Conservation (phyloP, 1,284 basidiomycete species). For the Mycena sp. region DNA sequence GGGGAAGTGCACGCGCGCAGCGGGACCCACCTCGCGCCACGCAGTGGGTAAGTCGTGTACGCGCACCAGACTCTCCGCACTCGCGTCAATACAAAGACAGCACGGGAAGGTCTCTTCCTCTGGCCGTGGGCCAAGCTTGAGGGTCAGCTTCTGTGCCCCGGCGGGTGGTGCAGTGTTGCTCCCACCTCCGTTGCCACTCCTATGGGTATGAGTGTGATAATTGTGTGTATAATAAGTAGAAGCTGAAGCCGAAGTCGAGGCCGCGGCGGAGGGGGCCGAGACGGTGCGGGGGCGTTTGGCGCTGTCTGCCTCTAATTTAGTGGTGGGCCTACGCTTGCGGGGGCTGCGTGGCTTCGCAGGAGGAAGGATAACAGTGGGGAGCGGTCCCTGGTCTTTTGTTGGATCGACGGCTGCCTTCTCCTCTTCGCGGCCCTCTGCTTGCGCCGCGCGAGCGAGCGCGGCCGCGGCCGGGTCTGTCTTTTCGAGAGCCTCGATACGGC, state of each 20-base stretch:
- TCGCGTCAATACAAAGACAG: slow-evolving; percentile 80
- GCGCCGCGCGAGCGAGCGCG: slow-evolving; percentile 13
- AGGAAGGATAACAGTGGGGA: not conserved
- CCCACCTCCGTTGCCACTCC: no score
- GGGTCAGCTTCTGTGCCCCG: slow-evolving; percentile 52
- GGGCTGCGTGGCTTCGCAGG: slow-evolving; percentile 11
- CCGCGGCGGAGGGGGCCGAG: not conserved
- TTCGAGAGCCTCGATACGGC: slow-evolving; percentile 56
- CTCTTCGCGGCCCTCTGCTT: slow-evolving; percentile 4
- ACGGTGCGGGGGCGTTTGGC: slow-evolving; percentile 14
- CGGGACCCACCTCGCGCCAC: slow-evolving; percentile 58
- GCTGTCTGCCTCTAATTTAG: slow-evolving; percentile 14
- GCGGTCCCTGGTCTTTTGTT: slow-evolving; percentile 17
- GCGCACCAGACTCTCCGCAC: slow-evolving; percentile 64
- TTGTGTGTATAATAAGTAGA: not conserved
- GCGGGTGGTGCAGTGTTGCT: not conserved
- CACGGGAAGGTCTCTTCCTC: slow-evolving; percentile 74
- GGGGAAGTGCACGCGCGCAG: slow-evolving; percentile 46
- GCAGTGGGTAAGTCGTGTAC: slow-evolving; percentile 75
- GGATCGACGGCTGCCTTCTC: not conserved
- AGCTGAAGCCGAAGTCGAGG: not conserved
- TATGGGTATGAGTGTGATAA: not conserved
- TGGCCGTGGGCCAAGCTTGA: slow-evolving; percentile 64
- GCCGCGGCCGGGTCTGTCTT: slow-evolving; percentile 23
- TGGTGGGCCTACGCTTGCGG: slow-evolving; percentile 27